Evolutionary conservation across 768 basidiomycete species (phyloP), one percentile per base, ranked within the genome.

Genomic region (Gymnopilus dilepis): DNA sequence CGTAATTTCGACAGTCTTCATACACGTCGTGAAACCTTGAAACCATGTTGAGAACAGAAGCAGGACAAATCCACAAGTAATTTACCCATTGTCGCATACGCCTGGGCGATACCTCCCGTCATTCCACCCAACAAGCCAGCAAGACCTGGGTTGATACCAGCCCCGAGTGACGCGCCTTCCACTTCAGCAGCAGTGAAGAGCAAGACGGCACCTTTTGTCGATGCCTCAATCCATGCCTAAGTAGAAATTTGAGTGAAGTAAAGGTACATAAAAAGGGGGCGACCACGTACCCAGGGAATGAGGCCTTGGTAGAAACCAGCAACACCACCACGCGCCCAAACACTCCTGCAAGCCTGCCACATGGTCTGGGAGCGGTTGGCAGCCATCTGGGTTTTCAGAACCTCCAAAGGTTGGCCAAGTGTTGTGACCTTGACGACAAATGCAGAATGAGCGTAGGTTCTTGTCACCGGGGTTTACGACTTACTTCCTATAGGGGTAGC

Each of bases 301-400:
- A 99, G 86, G 66, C 97, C 97, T 77, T 99, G 97, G 79, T 93
- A 99, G 81, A 97, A 95, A 24, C 97, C 97, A 47, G 78, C 73
- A 58, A 90, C 77, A 64, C 97, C 95, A 67, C 97, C 97, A 63
- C 97, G 90, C 69, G 87, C 82, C 94, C 95, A 97, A 61, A 99
- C 94, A 5, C 89, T 87, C 65, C 84, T 81, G 67, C 91, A 82
- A 17, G 97, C 96, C 72, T 94, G 87, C 62, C 82, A 67, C 95
- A 99, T 97, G 12, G 90, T 82, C 74, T 99, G 95, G 9, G 85
- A 87, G 63, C 97, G 88, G 80, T 97, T 96, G 62, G 95, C 94
- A 60, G 97, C 97, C 97, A 99, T 99, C 74, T 99, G 97, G 17
- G 97, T 99, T 80, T 99, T 99, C 67, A 99, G 78, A 33, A 99